Base-by-base conservation (phyloP, 352 stramenopile species). In the Elongisporangium anandrum region DNA sequence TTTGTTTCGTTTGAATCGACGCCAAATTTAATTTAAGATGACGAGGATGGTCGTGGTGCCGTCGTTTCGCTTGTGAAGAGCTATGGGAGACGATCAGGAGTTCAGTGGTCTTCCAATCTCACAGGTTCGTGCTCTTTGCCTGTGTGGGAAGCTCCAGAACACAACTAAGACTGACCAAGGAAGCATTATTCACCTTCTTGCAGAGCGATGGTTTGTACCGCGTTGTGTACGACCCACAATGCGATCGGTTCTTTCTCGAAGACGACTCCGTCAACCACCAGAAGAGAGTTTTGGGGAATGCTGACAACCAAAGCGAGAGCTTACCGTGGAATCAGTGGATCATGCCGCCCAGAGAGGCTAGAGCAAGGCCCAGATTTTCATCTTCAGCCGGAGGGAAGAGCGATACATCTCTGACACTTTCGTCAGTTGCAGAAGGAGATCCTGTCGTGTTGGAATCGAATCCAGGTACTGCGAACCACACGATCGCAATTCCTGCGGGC, bases 161-260 rank as follows among this genome's bases (percentile, higher is more conserved):
- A n/a, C n/a, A n/a, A n/a, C n/a, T n/a, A n/a, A 45, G 34, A 45
- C 13, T 45, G 10, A 45, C 4, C 12, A 45, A 45, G 10, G 34
- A 17, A 17, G 9, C 34, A 17, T 45, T 45, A 12, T 12, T 45
- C 34, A 4, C 17, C 5, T 4, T 15, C 34, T 7, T 17, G 10
- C 17, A 16, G 5, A 21, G 45, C 26, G 24, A 65, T 6, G 57
- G 70, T 10, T 52, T 70, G 19, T 76, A 74, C 45, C 60, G 58
- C 23, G 68, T 85, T 34, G 68, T 85, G 34, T 84, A 85, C 47
- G 69, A 87, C 19, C 66, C 68, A 4, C 39, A 26, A 1, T 75
- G 71, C 41, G 75, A 82, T 47, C 72, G 70, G 19, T 87, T 87
- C 51, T 75, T 87, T 22, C 64, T 85, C 3, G 60, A 69, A 48